phyloP scores from a whole-genome alignment of 768 basidiomycete species.

The Plicaturopsis crispa region DNA sequence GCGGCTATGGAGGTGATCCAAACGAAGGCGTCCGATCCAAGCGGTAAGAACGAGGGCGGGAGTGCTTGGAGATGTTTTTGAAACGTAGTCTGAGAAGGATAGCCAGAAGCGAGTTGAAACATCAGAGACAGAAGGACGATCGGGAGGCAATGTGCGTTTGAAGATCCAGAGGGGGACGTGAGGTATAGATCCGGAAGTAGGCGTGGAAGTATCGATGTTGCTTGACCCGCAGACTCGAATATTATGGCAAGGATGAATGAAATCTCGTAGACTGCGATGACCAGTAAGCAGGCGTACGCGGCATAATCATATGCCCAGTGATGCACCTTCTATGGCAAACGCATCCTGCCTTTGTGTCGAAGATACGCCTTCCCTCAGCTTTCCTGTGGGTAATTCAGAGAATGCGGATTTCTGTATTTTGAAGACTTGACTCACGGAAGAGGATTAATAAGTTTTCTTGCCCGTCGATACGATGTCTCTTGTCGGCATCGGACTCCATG shows the following conservation, averaged over 20 bases:
- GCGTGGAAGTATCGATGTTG: constrained; percentile 51
- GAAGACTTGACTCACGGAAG: constrained; percentile 44
- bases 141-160: no score
- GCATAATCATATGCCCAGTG: no score
- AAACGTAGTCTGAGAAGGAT: constrained; percentile 61
- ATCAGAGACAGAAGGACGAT: constrained; percentile 44
- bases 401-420: neutral
- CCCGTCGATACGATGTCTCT: constrained; percentile 30
- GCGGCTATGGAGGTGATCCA: constrained; percentile 52
- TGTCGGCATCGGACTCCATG: constrained; percentile 12
- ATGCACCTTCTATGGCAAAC: constrained; percentile 64
- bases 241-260: constrained; percentile 59
- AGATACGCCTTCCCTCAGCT: constrained; percentile 66
- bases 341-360: constrained; percentile 50
- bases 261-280: constrained; percentile 69
- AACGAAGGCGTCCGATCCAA: constrained; percentile 21
- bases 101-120: constrained; percentile 46
- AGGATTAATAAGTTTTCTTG: constrained; percentile 67
- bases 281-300: no score
- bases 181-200: constrained; percentile 46
- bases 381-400: constrained; percentile 48
- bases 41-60: constrained; percentile 30
- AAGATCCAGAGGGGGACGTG: no score
- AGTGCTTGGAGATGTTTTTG: constrained; percentile 35
- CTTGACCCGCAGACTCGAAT: constrained; percentile 56